Evolutionary conservation across 768 basidiomycete genomes (phyloP).

Genomic region (Podaxis sp.): DNA sequence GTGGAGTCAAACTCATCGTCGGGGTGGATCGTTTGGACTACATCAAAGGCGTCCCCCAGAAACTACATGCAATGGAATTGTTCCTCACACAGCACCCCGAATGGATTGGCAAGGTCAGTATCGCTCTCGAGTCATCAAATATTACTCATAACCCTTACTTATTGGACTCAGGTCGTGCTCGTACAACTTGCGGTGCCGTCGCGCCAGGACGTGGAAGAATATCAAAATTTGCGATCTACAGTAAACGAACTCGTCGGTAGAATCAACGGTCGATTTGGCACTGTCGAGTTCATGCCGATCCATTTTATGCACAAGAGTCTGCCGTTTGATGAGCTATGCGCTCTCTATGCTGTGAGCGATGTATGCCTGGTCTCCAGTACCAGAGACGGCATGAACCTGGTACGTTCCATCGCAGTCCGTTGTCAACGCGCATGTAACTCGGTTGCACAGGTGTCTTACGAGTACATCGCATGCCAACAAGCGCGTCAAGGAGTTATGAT

Average conservation of each 20-base stretch:
- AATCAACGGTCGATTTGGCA: conserved; percentile 98
- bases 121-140: background rate
- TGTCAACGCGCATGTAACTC: conserved; percentile 25
- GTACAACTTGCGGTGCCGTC: conserved; percentile 98
- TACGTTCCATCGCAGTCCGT: conserved; percentile 36
- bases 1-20: conserved; percentile 94
- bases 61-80: conserved; percentile 92
- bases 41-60: conserved; percentile 99
- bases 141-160: background rate
- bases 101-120: conserved; percentile 91
- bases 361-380: conserved; percentile 95
- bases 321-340: conserved; percentile 91
- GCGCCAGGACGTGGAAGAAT: conserved; percentile 98
- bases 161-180: conserved; percentile 70
- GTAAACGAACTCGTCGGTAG: conserved; percentile 98
- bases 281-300: conserved; percentile 99
- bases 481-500: conserved; percentile 95
- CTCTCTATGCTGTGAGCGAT: conserved; percentile 96
- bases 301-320: conserved; percentile 99
- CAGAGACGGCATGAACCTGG: conserved; percentile 98
- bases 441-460: conserved; percentile 85
- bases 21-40: conserved; percentile 98
- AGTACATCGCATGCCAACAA: conserved; percentile 96
- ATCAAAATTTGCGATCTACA: conserved; percentile 92
- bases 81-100: conserved; percentile 98